A percentile compares a stretch with the other conserved stretches of the same genome.
Evolutionary conservation across 768 basidiomycete species (phyloP).

Genomic region (Postia placenta): DNA sequence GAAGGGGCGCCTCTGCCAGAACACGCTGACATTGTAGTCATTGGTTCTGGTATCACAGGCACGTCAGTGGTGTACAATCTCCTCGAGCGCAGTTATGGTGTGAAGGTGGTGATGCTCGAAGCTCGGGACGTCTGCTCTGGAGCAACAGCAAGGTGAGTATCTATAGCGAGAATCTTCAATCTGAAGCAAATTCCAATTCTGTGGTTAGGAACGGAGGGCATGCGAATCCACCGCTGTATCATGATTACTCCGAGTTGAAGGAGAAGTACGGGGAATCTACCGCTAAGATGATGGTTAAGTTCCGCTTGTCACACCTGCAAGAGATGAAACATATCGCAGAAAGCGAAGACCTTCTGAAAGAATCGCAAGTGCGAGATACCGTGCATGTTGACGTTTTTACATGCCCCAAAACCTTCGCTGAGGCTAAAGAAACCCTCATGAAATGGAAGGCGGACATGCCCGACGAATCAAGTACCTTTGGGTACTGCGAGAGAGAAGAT

Average conservation of each 20-base stretch:
- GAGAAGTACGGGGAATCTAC: conserved; percentile 35
- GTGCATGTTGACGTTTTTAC: conserved; percentile 55
- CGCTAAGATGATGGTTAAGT: conserved; percentile 52
- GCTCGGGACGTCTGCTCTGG: conserved; percentile 74
- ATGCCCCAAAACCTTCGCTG: conserved; percentile 32
- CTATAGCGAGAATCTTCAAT: no score
- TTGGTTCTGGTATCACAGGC: conserved; percentile 78
- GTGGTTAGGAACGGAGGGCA: conserved; percentile 62
- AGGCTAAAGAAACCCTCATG: conserved; percentile 37
- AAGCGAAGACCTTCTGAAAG: conserved; percentile 45
- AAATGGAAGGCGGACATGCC: conserved; percentile 47
- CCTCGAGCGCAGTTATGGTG: conserved; percentile 29
- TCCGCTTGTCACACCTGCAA: conserved; percentile 53
- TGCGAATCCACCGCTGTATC: conserved; percentile 52
- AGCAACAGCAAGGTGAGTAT: conserved; percentile 61
- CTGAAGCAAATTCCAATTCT: no score
- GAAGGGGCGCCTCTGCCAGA: conserved; percentile 28
- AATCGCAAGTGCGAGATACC: conserved; percentile 52
- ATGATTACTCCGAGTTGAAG: conserved; percentile 48
- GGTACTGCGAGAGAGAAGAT: conserved; percentile 25
- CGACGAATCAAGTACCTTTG: conserved; percentile 30
- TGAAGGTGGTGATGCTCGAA: conserved; percentile 69
- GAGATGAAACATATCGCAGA: conserved; percentile 42
- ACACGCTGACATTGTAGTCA: conserved; percentile 61
- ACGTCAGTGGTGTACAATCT: conserved; percentile 51